Percentiles rank a stretch among this genome's conserved stretches.
Evolutionary conservation across 805 yeast species (phyloP).

Genomic region (Ogataea corticis): DNA sequence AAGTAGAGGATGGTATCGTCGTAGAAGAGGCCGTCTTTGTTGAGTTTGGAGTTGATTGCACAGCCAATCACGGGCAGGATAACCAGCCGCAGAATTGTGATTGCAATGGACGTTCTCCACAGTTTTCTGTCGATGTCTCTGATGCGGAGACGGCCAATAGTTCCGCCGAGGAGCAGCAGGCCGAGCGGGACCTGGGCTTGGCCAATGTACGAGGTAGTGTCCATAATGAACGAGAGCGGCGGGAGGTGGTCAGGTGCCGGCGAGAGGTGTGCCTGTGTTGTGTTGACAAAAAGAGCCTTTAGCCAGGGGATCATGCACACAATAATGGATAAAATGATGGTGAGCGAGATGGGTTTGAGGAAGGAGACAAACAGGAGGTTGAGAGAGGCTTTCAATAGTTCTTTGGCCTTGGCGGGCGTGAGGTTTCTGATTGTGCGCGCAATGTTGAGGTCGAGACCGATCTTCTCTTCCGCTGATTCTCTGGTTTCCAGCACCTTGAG

Average conservation of each 20-base stretch:
- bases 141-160: constrained; percentile 73
- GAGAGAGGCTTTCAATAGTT: constrained; percentile 6
- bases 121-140: constrained; percentile 65
- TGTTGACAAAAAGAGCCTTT: constrained; percentile 63
- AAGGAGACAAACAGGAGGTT: constrained; percentile 43
- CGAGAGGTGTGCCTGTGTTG: constrained; percentile 50
- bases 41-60: constrained; percentile 61
- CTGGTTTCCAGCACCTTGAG: background rate
- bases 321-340: constrained; percentile 63
- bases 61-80: constrained; percentile 80
- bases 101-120: constrained; percentile 60
- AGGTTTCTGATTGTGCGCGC: constrained; percentile 3
- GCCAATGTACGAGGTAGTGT: constrained; percentile 76
- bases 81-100: constrained; percentile 60
- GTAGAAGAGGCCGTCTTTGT: constrained; percentile 63
- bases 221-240: constrained; percentile 82
- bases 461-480: background rate
- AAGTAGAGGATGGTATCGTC: constrained; percentile 63
- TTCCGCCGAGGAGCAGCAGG: constrained; percentile 78
- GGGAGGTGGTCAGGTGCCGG: constrained; percentile 85
- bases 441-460: constrained; percentile 3
- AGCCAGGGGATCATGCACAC: constrained; percentile 88
- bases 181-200: constrained; percentile 90
- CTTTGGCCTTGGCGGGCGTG: constrained; percentile 2
- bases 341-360: constrained; percentile 67